Evolutionary conservation across 1,284 basidiomycete genomes (phyloP), one percentile per base, ranked within the genome.

Genomic region (Mycena citricolor): DNA sequence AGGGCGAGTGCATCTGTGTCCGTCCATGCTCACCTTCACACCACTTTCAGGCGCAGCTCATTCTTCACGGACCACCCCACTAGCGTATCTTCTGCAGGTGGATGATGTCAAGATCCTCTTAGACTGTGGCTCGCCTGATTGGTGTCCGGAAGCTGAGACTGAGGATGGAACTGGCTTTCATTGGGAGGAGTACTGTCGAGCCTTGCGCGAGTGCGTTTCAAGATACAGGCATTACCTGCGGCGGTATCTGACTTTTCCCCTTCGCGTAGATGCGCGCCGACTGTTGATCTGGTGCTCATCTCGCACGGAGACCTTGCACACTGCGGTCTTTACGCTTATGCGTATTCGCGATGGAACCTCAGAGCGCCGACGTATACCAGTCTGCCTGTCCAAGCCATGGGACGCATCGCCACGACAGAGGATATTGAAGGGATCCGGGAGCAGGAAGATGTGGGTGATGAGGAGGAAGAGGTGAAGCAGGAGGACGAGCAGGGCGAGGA

Each of bases 301-400:
- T 97, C 94, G 0, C 94, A 99, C 70, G 94, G 94, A 1, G 91
- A 95, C 52, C 75, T 97, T 8, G 73, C 80, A 3, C 93, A 97
- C 60, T 77, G 90, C 14, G 95, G 94, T 6, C 72, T 99, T 14
- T 97, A 92, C 62, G 82, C 94, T 5, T 97, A 92, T 63, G 94
- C 94, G 1, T 78, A 90, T 57, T 79, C 94, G 5, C 77, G 82
- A 58, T 94, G 93, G 82, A 88, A 86, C 14, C 75, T 99, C 29
- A 86, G 79, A 39, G 94, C 94, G 31, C 93, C 93, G 8, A 84
- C 93, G n/a, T 99, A 98, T 64, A 89, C 91, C 0, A 97, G 95
- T 1, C 79, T 99, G 35, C 95, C 97, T 17, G 93, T 97, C 0
- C 92, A 97, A 55, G 93, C 94, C 44, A 97, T 95, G 89, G 95